Base-by-base conservation (phyloP, 1,284 basidiomycete species). In the Trichosporon sp. region DNA sequence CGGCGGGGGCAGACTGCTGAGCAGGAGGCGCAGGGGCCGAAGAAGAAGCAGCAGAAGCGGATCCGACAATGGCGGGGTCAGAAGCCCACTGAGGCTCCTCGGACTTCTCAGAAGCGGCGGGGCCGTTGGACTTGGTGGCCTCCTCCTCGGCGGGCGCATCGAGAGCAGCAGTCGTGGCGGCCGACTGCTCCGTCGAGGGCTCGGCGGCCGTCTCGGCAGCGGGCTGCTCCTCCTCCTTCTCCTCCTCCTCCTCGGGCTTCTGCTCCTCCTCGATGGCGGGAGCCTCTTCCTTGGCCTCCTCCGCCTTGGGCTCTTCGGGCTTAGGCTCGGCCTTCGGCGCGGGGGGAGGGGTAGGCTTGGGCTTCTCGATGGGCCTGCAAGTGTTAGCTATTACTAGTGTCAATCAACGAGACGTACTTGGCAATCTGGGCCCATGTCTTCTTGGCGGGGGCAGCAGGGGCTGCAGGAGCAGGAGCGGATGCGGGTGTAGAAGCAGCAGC, bases 301-400 rank as follows among this genome's bases (percentile, higher is more conserved):
- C 71, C 14, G 64, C 66, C 21, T 65, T 69, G 21, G 69, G 70
- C 57, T 73, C 70, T 25, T 75, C 73, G 27, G 70, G 61, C 61
- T 71, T 66, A 23, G 75, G 69, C 61, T 73, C 72, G 27, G 60
- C 69, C 52, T 71, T 65, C 13, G 73, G 88, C 86, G 32, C 90
- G 85, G 65, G 91, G 87, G 65, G 88, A 87, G 63, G 87, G 4
- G 66, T 66, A 21, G 79, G 79, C 73, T 80, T 80, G 62, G 78
- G 78, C 69, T 79, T 79, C 65, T 80, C 79, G 44, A 63, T 64
- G 37, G 79, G 79, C 68, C 79, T 80, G 58, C 9, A 23, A 34
- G 57, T 14, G 57, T 54, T 10, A 3, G 14, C 3, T 32, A 16
- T 3, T 14, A n/a, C n/a, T n/a, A n/a, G n/a, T n/a, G n/a, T 14